Percentiles rank a stretch among this genome's conserved stretches.
Conservation (phyloP, 2,329 filamentous ascomycete genomes). For the Xylariaceae sp. region DNA sequence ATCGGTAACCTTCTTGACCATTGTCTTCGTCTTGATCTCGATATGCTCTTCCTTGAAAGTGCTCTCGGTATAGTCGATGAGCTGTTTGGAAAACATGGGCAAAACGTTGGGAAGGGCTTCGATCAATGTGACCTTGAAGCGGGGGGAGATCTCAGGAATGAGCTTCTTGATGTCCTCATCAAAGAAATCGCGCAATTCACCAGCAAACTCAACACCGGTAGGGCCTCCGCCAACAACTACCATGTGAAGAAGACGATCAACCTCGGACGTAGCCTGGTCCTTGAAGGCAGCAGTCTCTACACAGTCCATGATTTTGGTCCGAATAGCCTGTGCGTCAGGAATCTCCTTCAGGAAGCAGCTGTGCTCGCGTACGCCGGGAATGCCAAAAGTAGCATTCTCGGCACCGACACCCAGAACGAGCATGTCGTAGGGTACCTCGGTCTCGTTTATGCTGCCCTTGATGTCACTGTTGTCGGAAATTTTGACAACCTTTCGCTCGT, state of each 20-base stretch:
- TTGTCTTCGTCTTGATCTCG: conserved; percentile 95
- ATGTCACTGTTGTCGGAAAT: conserved; percentile 92
- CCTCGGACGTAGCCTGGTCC: conserved; percentile 81
- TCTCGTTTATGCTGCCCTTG: conserved; percentile 76
- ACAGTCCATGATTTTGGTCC: conserved; percentile 99
- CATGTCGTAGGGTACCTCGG: conserved; percentile 96
- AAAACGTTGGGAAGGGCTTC: conserved; percentile 95
- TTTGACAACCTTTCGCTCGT: conserved; percentile 80
- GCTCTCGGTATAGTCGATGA: conserved; percentile 99
- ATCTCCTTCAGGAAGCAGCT: conserved; percentile 99
- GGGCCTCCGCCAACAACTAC: conserved; percentile 91
- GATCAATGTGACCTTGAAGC: conserved; percentile 96
- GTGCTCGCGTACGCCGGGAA: conserved; percentile 90
- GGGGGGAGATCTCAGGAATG: conserved; percentile 89
- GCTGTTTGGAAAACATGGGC: conserved; percentile 97
- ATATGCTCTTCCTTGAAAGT: conserved; percentile 99
- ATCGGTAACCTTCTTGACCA: conserved; percentile 95
- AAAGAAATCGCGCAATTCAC: conserved; percentile 98
- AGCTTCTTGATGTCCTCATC: conserved; percentile 97
- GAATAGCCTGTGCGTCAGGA: conserved; percentile 88
- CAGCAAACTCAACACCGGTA: conserved; percentile 96
- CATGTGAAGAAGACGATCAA: conserved; percentile 96
- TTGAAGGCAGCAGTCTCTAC: conserved; percentile 98
- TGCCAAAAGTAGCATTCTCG: conserved; percentile 97
- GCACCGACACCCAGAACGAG: conserved; percentile 95